phyloP scores from a whole-genome alignment of 2,329 filamentous ascomycete genomes.

The Knufia petricola region DNA sequence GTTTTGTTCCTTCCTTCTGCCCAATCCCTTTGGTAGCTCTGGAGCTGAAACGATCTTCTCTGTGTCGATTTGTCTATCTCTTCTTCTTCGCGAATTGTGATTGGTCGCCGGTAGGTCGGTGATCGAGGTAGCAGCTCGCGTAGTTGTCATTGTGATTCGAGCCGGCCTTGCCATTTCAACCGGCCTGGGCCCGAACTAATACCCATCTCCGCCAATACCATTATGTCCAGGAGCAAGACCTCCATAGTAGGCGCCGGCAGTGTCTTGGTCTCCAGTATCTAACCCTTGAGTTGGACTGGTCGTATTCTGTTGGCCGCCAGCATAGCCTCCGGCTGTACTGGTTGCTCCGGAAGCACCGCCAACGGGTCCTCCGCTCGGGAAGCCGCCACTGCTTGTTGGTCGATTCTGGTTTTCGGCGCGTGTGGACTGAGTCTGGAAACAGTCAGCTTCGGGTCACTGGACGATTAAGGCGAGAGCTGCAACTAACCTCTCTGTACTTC shows the following conservation, averaged over 20 bases:
- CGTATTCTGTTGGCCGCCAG: conserved; percentile 16
- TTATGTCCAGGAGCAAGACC: conserved; percentile 40
- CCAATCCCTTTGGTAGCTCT: not conserved
- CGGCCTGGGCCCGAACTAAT: not conserved
- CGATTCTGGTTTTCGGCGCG: conserved; percentile 56
- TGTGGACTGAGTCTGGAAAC: conserved; percentile 65
- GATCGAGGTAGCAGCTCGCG: conserved; percentile 9
- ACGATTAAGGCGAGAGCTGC: conserved; percentile 22
- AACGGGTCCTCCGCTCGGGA: conserved; percentile 32
- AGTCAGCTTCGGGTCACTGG: conserved; percentile 7
- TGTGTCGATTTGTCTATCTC: not conserved
- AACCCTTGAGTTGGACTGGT: conserved; percentile 9
- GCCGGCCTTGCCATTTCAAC: conserved; percentile 9
- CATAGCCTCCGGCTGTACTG: conserved; percentile 25
- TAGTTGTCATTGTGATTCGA: conserved; percentile 15
- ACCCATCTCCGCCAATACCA: conserved; percentile 26
- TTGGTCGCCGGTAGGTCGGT: not conserved
- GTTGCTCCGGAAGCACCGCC: conserved; percentile 27
- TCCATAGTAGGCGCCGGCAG: conserved; percentile 35
- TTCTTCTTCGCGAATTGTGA: not conserved
- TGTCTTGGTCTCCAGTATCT: conserved; percentile 31
- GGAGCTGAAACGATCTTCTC: conserved; percentile 2
- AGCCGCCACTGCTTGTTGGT: conserved; percentile 40
- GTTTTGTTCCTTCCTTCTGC: not conserved
- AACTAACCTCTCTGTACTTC: conserved; percentile 91